Base-by-base conservation (phyloP, 2,329 filamentous ascomycete species). In the Alternaria viburni region DNA sequence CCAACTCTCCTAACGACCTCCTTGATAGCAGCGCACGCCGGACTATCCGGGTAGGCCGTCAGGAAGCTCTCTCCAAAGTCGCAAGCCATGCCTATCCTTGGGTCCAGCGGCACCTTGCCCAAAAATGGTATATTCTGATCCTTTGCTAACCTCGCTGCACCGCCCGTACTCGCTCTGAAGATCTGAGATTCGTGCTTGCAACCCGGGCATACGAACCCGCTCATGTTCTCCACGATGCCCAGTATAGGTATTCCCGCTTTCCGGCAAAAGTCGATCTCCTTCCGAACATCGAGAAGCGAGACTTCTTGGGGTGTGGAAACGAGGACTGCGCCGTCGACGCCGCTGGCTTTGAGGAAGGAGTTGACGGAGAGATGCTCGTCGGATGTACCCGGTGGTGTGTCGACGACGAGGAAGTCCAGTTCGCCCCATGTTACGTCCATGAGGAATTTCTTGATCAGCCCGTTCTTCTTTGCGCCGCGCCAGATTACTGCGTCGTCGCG, bases 381-480 rank as follows among this genome's bases (percentile, higher is more conserved):
- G 63, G 90, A 93, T 2, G 96, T 99, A 17, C 96, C 96, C 0
- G 96, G 96, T 1, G 96, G 96, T 1, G 96, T 99, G 79, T 99
- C 96, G 11, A 98, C 93, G 55, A 99, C 86, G 62, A 99, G 78
- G 70, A 95, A 97, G 76, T 99, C 96, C 80, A 98, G 84, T 64
- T 96, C 92, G 10, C 96, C 96, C 96, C 96, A 99, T 77, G 96
- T 93, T 7, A 99, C 96, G 75, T 99, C 96, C 83, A 97, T 97
- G 55, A 99, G 82, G 73, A 99, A 99, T 79, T 96, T 92, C 84
- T 99, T 99, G 77, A 99, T 98, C 61, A 99, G 83, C 0, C 96
- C 96, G 75, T 98, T 99, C 87, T 99, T 99, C 87, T 99, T 99
- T 3, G 96, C 91, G 0, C 96, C 96, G 54, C 96, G 88, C 96